Evolutionary conservation across 31 red algal species (phyloP), one percentile per base, ranked within the genome.

Genomic region (Asparagopsis taxiformis): DNA sequence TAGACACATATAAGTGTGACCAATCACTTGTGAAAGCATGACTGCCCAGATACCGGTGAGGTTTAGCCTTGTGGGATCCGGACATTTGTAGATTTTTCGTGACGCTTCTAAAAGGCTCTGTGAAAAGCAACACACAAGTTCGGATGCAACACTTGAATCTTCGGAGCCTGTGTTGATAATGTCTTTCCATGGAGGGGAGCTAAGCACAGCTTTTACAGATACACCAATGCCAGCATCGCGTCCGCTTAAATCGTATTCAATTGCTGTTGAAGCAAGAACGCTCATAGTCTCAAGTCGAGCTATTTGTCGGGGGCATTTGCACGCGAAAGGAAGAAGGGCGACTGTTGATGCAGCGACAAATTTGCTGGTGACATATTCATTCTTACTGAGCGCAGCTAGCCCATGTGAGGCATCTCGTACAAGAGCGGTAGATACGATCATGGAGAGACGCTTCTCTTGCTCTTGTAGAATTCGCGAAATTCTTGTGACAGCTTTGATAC

Each of bases 201-300:
- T 68, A 5, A 85, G 11, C 15, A 85, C 43, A 25, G 70, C 58
- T 58, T 67, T 85, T 25, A 85, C 61, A 3, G 59, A 56, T n/a
- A 52, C 46, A 19, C 62, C 70, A 21, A 74, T 35, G 9, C 70
- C 70, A 4, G 38, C 31, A 68, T 74, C 80, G 11, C 69, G 28
- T 5, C 69, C 68, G 37, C 68, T 74, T 23, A 85, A 26, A 55
- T 85, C 80, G 58, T 85, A 75, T 59, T 85, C 80, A 3, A 85
- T 61, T 6, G 75, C 31, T 1, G 80, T 74, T 15, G 70, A 85
- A 10, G 69, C 58, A 51, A 85, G 57, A 17, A 85, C 62, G 50
- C 57, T 75, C 30, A 85, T 41, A 3, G 70, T 59, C 51, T 85
- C 70, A 21, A 85, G 46, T 46, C 80, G 58, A 28, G 16, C 69